Conservation (phyloP, 192 early-diverging fungal species). For the Chytriomyces sp. region DNA sequence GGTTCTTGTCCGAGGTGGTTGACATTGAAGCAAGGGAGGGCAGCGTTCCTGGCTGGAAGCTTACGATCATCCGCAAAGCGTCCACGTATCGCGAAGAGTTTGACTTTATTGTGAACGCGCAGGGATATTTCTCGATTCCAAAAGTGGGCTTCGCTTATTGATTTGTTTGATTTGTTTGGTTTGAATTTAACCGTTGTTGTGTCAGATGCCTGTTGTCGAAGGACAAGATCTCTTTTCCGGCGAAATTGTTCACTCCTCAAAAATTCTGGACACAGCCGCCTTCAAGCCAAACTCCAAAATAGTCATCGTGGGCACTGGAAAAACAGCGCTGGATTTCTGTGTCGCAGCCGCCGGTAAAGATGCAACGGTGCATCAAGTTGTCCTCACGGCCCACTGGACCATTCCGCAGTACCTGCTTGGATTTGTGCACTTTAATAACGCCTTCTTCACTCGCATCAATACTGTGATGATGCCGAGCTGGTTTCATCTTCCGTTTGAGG, state of each 20-base stretch:
- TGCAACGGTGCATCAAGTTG: background rate
- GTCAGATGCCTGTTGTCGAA: background rate
- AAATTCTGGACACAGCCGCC: background rate
- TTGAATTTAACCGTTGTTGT: background rate
- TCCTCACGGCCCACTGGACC: background rate
- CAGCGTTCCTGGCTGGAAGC: background rate
- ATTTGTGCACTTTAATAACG: background rate
- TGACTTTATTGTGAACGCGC: constrained; percentile 14
- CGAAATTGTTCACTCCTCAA: background rate
- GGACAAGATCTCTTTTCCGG: background rate
- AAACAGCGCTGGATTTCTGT: no score
- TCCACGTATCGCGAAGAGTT: background rate
- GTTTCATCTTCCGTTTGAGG: background rate
- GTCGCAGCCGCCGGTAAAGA: background rate
- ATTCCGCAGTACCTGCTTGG: background rate
- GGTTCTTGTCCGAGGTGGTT: background rate
- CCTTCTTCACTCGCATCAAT: background rate
- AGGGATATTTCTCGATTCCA: background rate
- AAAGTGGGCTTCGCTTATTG: no score
- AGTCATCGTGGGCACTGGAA: no score
- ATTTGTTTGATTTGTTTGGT: background rate
- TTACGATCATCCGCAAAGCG: background rate
- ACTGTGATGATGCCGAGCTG: background rate
- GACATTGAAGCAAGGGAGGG: background rate
- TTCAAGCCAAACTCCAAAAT: no score